Conservation (phyloP, 345 rosid genomes). For the Lumnitzera littorea region DNA sequence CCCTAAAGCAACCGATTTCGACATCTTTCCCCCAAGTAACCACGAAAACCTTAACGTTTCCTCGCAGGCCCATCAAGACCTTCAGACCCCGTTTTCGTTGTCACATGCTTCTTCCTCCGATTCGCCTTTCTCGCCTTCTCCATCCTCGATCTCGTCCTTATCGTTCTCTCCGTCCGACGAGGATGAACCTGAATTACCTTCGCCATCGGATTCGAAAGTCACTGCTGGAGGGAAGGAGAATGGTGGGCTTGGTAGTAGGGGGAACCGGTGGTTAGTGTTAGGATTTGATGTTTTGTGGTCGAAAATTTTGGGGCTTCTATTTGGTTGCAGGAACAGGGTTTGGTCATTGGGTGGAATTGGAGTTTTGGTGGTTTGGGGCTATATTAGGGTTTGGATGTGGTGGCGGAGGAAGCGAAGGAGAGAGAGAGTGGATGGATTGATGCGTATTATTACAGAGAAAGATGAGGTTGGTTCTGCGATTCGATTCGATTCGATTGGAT, state of each 20-base stretch:
- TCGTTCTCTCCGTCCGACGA: constrained; percentile 12
- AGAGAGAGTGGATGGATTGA: not conserved
- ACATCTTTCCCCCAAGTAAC: constrained; percentile 15
- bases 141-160: constrained; percentile 3
- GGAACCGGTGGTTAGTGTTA: constrained; percentile 3
- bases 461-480: constrained; percentile 7
- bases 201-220: constrained; percentile 2
- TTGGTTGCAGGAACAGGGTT: constrained; percentile 1
- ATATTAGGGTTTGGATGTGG: constrained; percentile 1
- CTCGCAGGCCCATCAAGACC: not conserved
- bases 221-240: not conserved
- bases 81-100: not conserved
- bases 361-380: constrained; percentile 7
- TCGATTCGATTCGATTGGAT: no score
- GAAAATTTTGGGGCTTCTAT: not conserved
- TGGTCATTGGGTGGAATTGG: constrained; percentile 4
- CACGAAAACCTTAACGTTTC: constrained; percentile 15
- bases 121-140: not conserved
- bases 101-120: constrained; percentile 4
- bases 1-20: no score
- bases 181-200: not conserved
- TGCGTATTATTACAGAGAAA: constrained; percentile 9
- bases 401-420: constrained; percentile 6
- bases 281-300: constrained; percentile 8
- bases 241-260: no score